Base-by-base conservation (phyloP, 352 stramenopile genomes). In the Thalassiosira oceanica region DNA sequence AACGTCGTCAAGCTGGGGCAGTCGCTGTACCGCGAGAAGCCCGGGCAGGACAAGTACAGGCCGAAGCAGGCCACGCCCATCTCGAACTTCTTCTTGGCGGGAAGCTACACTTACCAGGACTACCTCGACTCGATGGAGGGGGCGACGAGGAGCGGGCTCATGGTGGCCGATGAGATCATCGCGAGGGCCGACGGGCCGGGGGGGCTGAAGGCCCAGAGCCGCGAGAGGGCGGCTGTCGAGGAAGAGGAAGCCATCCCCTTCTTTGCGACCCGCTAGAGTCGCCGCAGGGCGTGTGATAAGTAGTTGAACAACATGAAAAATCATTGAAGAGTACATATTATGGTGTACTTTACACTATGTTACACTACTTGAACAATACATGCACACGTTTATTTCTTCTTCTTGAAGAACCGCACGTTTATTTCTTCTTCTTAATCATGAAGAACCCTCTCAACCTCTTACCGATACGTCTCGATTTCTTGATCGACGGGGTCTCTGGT, bases 41-140 rank as follows among this genome's bases (percentile, higher is more conserved):
- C 87, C 2, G 90, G 90, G 28, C 82, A 93, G 74, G 90, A 95
- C 57, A 86, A 89, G 48, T 94, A 86, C 69, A 72, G 90, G 28
- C 90, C 90, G 1, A 88, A 64, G 36, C 90, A 94, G 71, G 86
- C 83, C 16, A 95, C 87, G 28, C 90, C 90, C 33, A 89, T 95
- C 72, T 61, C 74, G 16, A 95, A 95, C 80, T 94, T 95, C 80
- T 95, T 93, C 76, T 70, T 95, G 62, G 85, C 87, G 4, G 90
- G 90, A 24, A 90, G 78, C 16, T 94, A 93, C 64, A 94, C 89
- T 0, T 94, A 93, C 65, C 90, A 95, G 64, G 90, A 95, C 78
- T 95, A 95, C 66, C 73, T 95, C 41, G 90, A 95, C 76, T 93
- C 85, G 5, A 95, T 95, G 90, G 90, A 95, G 62, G 90, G 90